Evolutionary conservation across 2,329 filamentous ascomycete species (phyloP), one percentile per base, ranked within the genome.

Genomic region (Aspergillus cejpii): DNA sequence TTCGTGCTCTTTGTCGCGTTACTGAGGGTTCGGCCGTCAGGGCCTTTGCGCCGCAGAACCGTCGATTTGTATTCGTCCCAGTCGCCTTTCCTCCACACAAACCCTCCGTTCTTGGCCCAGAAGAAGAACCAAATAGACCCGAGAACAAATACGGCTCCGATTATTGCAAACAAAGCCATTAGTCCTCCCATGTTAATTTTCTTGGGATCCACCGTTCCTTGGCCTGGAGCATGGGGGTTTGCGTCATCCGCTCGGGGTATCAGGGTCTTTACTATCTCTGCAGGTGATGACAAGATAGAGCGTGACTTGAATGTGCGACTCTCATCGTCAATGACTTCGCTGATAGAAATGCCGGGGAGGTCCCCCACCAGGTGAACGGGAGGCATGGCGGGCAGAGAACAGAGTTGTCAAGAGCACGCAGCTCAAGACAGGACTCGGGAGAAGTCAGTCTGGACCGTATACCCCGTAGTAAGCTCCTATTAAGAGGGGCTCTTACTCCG

Each of bases 61-160:
- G 91, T 96, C 1, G 85, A 84, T 66, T 97, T 97, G 79, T 98
- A 98, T 61, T 98, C 92, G 5, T 97, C 91, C 91, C 92, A 98
- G 68, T 98, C 92, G 27, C 80, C 76, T 51, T 94, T 73, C 37
- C 78, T 78, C 76, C 89, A 97, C 52, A 85, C 74, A 72, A 97
- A 96, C 11, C 92, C 92, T 50, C 92, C 92, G 58, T 97, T 95
- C 70, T 86, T 91, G 45, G 91, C 91, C 85, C 87, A 94, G 77
- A 94, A 94, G 78, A 98, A 97, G 77, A 98, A 96, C 90, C 92
- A 98, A 61, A 97, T 88, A 19, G 77, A 79, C 0, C 75, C 78
- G 3, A 86, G 47, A 19, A 92, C 85, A 62, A 97, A 85, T 24
- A 72, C 80, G 0, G 82, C 81, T 26, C 87, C 88, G 41, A 97